Conservation (phyloP, 768 basidiomycete genomes). For the Phaffia tasmanica region DNA sequence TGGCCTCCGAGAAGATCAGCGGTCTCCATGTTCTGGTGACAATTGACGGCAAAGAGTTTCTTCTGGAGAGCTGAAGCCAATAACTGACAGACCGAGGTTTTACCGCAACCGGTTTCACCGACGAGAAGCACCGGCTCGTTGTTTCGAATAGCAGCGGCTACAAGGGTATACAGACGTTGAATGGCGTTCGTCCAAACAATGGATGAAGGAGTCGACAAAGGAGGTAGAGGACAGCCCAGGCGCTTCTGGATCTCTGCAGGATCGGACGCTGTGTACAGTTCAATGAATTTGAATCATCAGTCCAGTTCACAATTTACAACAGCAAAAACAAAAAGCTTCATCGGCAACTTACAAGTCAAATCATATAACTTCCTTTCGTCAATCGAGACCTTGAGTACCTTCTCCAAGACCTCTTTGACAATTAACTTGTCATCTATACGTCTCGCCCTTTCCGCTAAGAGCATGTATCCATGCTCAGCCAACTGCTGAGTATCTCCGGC, state of each 20-base stretch:
- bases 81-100: slow-evolving; percentile 91
- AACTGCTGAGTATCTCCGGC: slow-evolving; percentile 82
- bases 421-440: slow-evolving; percentile 70
- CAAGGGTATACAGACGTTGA: slow-evolving; percentile 74
- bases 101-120: slow-evolving; percentile 93
- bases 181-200: slow-evolving; percentile 83
- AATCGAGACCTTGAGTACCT: slow-evolving; percentile 73
- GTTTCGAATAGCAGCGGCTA: slow-evolving; percentile 71
- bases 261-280: not conserved
- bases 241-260: slow-evolving; percentile 14
- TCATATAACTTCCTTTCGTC: slow-evolving; percentile 60
- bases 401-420: slow-evolving; percentile 87
- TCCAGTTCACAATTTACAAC: not conserved
- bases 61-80: slow-evolving; percentile 58
- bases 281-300: not conserved
- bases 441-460: slow-evolving; percentile 81
- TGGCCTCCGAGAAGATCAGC: slow-evolving; percentile 91
- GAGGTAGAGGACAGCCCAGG: slow-evolving; percentile 46
- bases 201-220: slow-evolving; percentile 42
- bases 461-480: slow-evolving; percentile 94
- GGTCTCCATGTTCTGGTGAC: slow-evolving; percentile 97
- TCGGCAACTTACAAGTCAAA: slow-evolving; percentile 31
- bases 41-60: slow-evolving; percentile 65
- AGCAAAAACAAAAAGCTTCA: slow-evolving; percentile 28
- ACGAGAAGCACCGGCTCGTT: slow-evolving; percentile 92